Base-by-base conservation (phyloP, 768 basidiomycete genomes). In the Boletales sp. region DNA sequence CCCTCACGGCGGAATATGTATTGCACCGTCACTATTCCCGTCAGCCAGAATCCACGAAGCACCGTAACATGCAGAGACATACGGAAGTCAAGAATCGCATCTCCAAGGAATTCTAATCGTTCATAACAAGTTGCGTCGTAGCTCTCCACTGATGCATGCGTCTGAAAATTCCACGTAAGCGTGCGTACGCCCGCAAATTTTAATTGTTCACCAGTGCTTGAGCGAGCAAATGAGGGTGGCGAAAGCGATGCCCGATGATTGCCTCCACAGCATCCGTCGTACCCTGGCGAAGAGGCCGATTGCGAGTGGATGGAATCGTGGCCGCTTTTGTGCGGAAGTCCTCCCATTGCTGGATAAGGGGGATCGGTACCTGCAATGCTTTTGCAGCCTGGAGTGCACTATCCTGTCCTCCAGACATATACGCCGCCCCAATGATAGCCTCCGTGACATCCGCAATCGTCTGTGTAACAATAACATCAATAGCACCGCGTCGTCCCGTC, bases 31-130 rank as follows among this genome's bases (percentile, higher is more conserved):
- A 90, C 90, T 92, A 30, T 56, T 15, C 37, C 53, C 39, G 40
- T 45, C 40, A 53, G 40, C 45, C 37, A n/a, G 4, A 17, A 21
- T 13, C 30, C 39, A 30, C 27, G 45, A 8, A 31, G 15, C 39
- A 27, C 10, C 27, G 15, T 9, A 35, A 45, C 36, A 27, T 40
- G 37, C 27, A 19, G 29, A 18, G 12, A 71, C 87, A 47, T 60
- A 92, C 90, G 67, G 50, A 90, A 87, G 65, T 93, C 91, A 21
- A 94, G 76, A 44, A 94, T 80, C 2, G 87, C 88, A 68, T 94
- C 91, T 12, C 91, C 91, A 36, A 92, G 73, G 62, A 92, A 94
- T 64, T 92, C 90, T 32, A 93, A 75, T 50, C 87, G 75, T 59
- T 90, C 87, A 60, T 87, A 87, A 15, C 79, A 79, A 13, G 74